Conservation (phyloP, 345 rosid species). For the Acer negundo region DNA sequence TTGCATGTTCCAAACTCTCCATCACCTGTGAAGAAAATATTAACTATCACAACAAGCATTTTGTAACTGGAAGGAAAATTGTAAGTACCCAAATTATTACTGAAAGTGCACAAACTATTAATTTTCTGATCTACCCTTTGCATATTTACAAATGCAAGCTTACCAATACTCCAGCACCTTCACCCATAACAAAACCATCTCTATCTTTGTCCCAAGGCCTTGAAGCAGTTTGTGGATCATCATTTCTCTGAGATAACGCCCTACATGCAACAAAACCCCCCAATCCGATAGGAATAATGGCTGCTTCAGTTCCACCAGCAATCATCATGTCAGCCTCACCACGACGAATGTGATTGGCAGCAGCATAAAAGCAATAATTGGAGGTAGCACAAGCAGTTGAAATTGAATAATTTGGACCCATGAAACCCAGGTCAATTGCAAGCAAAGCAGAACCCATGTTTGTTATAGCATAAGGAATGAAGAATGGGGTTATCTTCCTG, state of each 20-base stretch:
- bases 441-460: constrained; percentile 97
- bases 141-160: constrained; percentile 28
- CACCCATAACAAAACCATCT: constrained; percentile 99
- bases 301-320: constrained; percentile 99
- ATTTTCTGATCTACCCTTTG: neutral
- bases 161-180: constrained; percentile 98
- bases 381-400: constrained; percentile 99
- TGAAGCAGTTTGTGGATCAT: constrained; percentile 96
- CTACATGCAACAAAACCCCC: constrained; percentile 98
- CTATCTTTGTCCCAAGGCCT: constrained; percentile 97
- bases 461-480: constrained; percentile 88
- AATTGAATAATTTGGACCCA: constrained; percentile 99
- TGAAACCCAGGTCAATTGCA: constrained; percentile 92
- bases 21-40: constrained; percentile 53
- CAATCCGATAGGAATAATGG: constrained; percentile 92
- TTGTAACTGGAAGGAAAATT: neutral
- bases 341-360: constrained; percentile 98
- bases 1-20: constrained; percentile 99
- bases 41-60: constrained; percentile 14
- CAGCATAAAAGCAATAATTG: constrained; percentile 95
- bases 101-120: neutral
- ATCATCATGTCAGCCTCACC: constrained; percentile 99
- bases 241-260: constrained; percentile 97
- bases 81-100: neutral
- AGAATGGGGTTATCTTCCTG: constrained; percentile 85